Evolutionary conservation across 1,284 basidiomycete species (phyloP), one percentile per base, ranked within the genome.

Genomic region (Trichosporon sp.): DNA sequence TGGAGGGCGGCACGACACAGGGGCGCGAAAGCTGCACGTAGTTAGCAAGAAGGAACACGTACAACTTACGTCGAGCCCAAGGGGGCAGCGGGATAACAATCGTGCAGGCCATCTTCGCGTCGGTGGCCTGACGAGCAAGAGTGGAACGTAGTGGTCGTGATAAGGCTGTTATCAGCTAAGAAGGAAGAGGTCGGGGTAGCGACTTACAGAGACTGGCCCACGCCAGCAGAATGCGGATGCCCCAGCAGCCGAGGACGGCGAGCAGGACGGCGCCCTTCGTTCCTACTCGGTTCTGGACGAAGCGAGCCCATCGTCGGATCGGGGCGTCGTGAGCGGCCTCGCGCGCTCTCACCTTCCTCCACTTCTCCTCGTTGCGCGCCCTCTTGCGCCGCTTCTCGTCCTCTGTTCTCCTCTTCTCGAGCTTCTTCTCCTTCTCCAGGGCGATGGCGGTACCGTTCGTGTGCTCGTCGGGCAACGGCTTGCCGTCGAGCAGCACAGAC

Each of bases 251-350:
- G 5, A 44, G 18, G 3, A 70, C 15, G 0, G 69, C 69, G 1
- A 63, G 35, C 1, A 34, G 56, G 31, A 69, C 31, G 0, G 69
- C 67, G n/a, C 67, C 65, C 7, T 9, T 12, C 15, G 67, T 38
- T 1, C 69, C 71, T 1, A 65, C 31, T n/a, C 42, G 5, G 31
- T 42, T 12, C 32, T 70, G 58, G 4, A 66, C 69, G 3, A 31
- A 44, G 34, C 68, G 68, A 12, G 71, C 71, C n/a, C 63, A 62
- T 1, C 69, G 56, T 13, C 71, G 69, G 34, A 72, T 60, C 8
- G 71, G 71, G 18, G 71, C 71, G 29, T 72, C 71, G 64, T 72
- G 71, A 9, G 71, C 71, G 0, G 71, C 71, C 34, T 72, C 71
- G 23, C 71, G 67, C n/a, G 71, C 71, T 18, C 71, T 69, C 21